Base-by-base conservation (phyloP, 768 basidiomycete species). In the Russula vinacea region DNA sequence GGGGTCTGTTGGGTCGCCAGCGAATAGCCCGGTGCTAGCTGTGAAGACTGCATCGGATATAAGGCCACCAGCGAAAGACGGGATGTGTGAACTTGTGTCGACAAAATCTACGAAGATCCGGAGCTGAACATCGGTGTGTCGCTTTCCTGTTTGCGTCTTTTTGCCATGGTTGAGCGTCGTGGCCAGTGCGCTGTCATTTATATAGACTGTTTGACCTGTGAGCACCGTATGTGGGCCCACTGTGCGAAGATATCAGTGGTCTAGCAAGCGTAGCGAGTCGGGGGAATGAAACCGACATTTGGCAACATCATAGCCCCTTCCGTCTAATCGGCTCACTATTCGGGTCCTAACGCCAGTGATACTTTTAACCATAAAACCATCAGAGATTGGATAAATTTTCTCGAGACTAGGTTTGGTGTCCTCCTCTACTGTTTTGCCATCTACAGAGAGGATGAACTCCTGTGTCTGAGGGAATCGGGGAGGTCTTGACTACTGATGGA, bases 141-240 rank as follows among this genome's bases (percentile, higher is more conserved):
- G 75, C 26, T 56, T 70, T 11, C 64, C 62, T 1, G 33, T 26
- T 47, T 58, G 67, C 50, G 63, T 65, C 44, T 68, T 58, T 49
- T 56, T 53, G 39, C 50, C 66, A 29, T 74, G 64, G 39, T 74
- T 69, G 10, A 71, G 66, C 64, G 71, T 65, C 76, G 79, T 56
- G 78, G 77, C 29, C 68, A 84, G 67, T 73, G 78, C 61, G 0
- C 80, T 72, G 71, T 95, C 93, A 68, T 90, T 87, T 71, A 96
- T 78, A 70, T 91, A 89, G 49, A 97, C 91, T 33, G 81, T 73
- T 69, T 96, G 92, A 0, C 94, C 94, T 0, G 86, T 83, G 53
- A 86, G 81, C 47, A 95, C 87, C 42, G 84, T 78, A 70, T 92
- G 86, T 59, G 89, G 92, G 0, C 92, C 93, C 70, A 95, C 92